Evolutionary conservation across 257 asterid genomes (phyloP).

Genomic region (Solanum pinnatisectum): DNA sequence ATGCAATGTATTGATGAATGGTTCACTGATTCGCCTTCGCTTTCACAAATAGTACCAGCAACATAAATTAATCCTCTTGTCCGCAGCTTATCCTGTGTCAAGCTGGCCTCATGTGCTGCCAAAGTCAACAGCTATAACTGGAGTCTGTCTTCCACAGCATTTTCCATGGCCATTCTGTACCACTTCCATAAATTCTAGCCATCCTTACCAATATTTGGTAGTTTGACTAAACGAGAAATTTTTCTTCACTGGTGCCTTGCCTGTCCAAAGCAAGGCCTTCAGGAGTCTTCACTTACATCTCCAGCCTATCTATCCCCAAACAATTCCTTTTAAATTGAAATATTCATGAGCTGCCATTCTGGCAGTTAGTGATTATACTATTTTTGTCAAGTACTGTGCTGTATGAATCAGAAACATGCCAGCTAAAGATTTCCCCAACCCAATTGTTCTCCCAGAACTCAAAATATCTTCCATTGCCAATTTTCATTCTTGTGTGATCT

Average conservation of each 20-base stretch:
- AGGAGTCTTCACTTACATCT: neutral
- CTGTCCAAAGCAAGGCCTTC: neutral
- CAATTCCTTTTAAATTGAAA: neutral
- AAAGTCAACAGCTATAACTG: neutral
- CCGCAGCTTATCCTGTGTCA: neutral
- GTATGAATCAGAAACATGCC: neutral
- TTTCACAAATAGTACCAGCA: neutral
- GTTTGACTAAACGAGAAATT: neutral
- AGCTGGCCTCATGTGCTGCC: neutral
- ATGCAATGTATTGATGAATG: neutral
- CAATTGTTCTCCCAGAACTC: neutral
- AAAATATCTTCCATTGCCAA: neutral
- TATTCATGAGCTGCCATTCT: neutral
- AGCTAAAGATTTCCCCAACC: neutral
- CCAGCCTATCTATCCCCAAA: neutral
- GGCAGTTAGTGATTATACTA: neutral
- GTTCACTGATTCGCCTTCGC: neutral
- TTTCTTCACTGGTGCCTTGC: neutral
- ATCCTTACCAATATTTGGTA: neutral
- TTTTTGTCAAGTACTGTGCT: neutral
- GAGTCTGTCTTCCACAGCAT: neutral
- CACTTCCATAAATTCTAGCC: neutral
- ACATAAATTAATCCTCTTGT: neutral
- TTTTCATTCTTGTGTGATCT: neutral
- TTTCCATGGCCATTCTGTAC: neutral